These are phyloP conservation scores for Aegilops tauschii DNA, from an alignment of 176 grass and related monocot species.

Conservation along the genomic window DNA sequence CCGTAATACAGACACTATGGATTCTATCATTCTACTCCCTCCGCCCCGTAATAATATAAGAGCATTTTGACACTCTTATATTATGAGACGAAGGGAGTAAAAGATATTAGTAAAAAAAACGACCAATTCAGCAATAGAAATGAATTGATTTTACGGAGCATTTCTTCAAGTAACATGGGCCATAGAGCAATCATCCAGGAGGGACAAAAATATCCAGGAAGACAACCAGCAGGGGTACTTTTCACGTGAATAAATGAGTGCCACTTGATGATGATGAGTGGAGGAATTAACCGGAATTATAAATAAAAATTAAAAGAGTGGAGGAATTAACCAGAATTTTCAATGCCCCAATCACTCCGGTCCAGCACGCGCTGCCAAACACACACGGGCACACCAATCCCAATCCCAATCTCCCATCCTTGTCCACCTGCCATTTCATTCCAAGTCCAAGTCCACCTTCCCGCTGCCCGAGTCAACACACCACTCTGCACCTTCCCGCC, in stretches of 20 bases:
- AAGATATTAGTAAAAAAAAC: too few relatives aligned
- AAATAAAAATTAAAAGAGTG: not conserved
- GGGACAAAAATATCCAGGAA: not conserved
- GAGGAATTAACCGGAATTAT: not conserved
- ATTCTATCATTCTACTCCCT: too few relatives aligned
- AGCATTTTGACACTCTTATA: too few relatives aligned
- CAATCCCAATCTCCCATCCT: not conserved
- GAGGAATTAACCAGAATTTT: not conserved
- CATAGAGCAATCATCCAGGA: not conserved
- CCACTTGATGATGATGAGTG: not conserved
- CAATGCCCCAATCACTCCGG: not conserved
- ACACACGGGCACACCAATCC: not conserved
- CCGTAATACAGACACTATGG: too few relatives aligned
- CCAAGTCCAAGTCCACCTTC: constrained; percentile 18
- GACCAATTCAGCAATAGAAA: too few relatives aligned
- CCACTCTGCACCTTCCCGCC: constrained; percentile 9
- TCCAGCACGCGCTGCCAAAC: not conserved
- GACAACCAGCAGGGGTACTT: not conserved
- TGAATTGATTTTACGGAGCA: too few relatives aligned
- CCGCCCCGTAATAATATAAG: too few relatives aligned
- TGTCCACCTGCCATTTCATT: not conserved
- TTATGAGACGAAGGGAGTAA: too few relatives aligned
- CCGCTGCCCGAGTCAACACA: constrained; percentile 33
- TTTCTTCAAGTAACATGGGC: too few relatives aligned
- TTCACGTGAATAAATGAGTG: not conserved